phyloP scores from a whole-genome alignment of 495 filamentous ascomycete genomes.

The Penicillium diatomitis region DNA sequence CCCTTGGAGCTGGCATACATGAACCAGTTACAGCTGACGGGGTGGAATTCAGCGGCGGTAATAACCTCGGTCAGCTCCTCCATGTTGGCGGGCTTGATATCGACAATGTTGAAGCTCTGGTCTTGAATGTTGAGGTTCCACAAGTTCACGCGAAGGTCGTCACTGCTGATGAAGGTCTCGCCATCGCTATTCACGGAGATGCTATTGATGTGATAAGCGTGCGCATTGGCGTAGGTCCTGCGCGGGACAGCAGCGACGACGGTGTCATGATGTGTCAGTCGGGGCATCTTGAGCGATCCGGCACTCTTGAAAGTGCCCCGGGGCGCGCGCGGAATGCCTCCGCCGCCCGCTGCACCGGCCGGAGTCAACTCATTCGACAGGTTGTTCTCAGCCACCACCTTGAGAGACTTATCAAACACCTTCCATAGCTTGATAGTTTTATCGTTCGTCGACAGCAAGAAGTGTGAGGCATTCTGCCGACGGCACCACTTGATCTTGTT shows the following conservation, averaged over 20 bases:
- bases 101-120: slow-evolving; percentile 99
- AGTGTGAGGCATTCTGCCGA: slow-evolving; percentile 95
- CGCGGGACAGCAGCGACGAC: slow-evolving; percentile 94
- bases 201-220: slow-evolving; percentile 99
- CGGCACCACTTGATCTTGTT: slow-evolving; percentile 99
- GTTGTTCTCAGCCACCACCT: slow-evolving; percentile 98
- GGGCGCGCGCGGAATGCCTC: slow-evolving; percentile 61
- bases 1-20: slow-evolving; percentile 99
- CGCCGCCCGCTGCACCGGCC: slow-evolving; percentile 59
- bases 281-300: slow-evolving; percentile 81
- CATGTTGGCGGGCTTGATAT: slow-evolving; percentile 99
- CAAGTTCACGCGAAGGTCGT: slow-evolving; percentile 93
- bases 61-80: slow-evolving; percentile 98
- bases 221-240: slow-evolving; percentile 93
- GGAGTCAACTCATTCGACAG: slow-evolving; percentile 90
- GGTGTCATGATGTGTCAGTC: slow-evolving; percentile 95
- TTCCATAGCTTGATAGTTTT: slow-evolving; percentile 99
- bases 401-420: slow-evolving; percentile 97
- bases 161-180: slow-evolving; percentile 97
- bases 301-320: slow-evolving; percentile 68
- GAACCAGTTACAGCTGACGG: slow-evolving; percentile 97
- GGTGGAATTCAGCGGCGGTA: slow-evolving; percentile 96
- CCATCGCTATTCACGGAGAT: slow-evolving; percentile 99
- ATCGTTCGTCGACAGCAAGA: slow-evolving; percentile 96
- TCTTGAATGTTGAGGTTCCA: slow-evolving; percentile 99